These are phyloP conservation scores for Beauveria rudraprayagi DNA, from an alignment of 2,329 filamentous ascomycete genomes.

Conservation along the genomic window DNA sequence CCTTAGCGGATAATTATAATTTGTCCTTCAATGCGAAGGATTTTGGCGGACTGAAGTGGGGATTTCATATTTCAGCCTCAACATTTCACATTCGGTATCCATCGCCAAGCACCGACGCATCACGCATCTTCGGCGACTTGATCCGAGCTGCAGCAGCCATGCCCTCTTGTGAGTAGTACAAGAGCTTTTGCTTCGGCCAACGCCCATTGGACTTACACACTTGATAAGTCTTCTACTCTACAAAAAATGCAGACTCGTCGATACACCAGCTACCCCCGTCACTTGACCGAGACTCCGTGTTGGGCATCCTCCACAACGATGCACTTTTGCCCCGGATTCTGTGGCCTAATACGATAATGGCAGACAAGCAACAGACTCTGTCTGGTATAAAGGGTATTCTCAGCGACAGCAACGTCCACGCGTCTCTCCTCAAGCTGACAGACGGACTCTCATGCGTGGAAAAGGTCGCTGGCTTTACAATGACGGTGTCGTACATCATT, in stretches of 20 bases:
- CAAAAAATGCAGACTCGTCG: not conserved
- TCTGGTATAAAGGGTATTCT: not conserved
- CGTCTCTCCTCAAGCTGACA: not conserved
- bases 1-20: too few species aligned
- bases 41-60: not conserved
- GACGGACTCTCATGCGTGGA: not conserved
- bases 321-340: not conserved
- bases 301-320: not conserved
- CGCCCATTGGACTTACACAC: not conserved
- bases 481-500: not conserved
- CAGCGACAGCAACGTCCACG: not conserved
- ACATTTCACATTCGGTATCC: not conserved
- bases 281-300: not conserved
- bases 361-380: not conserved
- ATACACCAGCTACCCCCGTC: not conserved
- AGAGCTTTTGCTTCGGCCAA: not conserved
- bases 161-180: not conserved
- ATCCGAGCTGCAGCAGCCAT: not conserved
- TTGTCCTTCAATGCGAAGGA: not conserved
- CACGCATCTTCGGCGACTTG: not conserved
- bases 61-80: not conserved
- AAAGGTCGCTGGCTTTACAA: constrained; percentile 2
- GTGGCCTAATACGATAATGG: not conserved
- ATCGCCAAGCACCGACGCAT: not conserved
- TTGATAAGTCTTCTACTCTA: not conserved